Evolutionary conservation across 805 yeast species (phyloP).

Genomic region (Sungouiella blattae): DNA sequence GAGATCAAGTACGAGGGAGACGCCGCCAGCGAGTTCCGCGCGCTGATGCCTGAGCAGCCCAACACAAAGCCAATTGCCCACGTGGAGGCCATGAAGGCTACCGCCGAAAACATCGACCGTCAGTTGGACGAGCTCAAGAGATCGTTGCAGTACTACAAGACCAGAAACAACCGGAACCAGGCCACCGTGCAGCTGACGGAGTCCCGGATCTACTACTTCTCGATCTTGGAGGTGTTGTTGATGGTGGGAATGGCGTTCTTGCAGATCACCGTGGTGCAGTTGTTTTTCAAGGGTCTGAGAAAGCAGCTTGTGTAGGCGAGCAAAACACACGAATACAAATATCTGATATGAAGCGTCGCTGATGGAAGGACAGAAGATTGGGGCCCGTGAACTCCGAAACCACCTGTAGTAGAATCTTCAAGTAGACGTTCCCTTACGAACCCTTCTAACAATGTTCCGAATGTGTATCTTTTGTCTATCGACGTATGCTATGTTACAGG

Average conservation of each 20-base stretch:
- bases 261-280: constrained; percentile 66
- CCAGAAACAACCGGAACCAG: constrained; percentile 90
- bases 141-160: constrained; percentile 75
- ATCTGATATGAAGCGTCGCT: too few species aligned
- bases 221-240: constrained; percentile 63
- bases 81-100: constrained; percentile 49
- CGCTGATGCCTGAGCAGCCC: constrained; percentile 55
- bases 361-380: too few species aligned
- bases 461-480: too few species aligned
- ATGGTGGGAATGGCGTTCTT: constrained; percentile 73
- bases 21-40: constrained; percentile 43
- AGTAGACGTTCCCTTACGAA: too few species aligned
- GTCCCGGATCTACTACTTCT: constrained; percentile 72
- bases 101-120: constrained; percentile 56
- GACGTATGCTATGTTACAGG: background rate
- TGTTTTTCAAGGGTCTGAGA: constrained; percentile 69
- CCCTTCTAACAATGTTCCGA: too few species aligned
- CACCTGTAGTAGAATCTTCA: too few species aligned
- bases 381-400: too few species aligned
- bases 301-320: constrained; percentile 51
- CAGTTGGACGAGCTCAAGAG: constrained; percentile 56
- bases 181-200: constrained; percentile 80
- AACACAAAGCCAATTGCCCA: constrained; percentile 48
- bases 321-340: too few species aligned
- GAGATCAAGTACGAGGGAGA: constrained; percentile 60